Percentiles rank a stretch among this genome's conserved stretches.
phyloP scores from a whole-genome alignment of 208 protist species.

The Angomonas deanei region DNA sequence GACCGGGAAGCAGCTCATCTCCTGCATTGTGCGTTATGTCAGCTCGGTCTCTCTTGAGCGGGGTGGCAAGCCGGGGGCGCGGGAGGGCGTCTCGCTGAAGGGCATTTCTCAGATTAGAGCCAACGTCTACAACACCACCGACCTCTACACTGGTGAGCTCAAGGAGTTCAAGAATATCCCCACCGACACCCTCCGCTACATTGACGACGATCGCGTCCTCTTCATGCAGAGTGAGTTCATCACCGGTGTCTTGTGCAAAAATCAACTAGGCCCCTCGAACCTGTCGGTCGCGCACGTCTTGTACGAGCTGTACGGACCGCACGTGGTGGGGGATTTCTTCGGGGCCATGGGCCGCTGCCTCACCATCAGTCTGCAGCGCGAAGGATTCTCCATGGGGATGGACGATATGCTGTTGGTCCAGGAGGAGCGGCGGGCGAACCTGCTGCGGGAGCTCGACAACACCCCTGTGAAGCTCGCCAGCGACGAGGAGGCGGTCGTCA shows the following conservation, averaged over 20 bases:
- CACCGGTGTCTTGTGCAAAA: conserved; percentile 98
- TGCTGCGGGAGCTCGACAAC: conserved; percentile 81
- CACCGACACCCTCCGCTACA: conserved; percentile 16
- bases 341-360: conserved; percentile 94
- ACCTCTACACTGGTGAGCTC: conserved; percentile 5
- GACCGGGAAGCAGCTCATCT: conserved; percentile 98
- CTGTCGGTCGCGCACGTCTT: conserved; percentile 91
- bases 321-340: conserved; percentile 92
- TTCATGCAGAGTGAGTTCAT: conserved; percentile 95
- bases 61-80: background rate
- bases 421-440: conserved; percentile 49
- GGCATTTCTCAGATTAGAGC: conserved; percentile 78
- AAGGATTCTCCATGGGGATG: conserved; percentile 98
- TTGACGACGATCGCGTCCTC: conserved; percentile 79
- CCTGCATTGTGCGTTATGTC: conserved; percentile 77
- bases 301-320: conserved; percentile 97
- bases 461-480: conserved; percentile 46
- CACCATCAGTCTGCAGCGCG: conserved; percentile 91
- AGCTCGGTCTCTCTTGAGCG: conserved; percentile 31
- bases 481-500: conserved; percentile 73
- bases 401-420: conserved; percentile 95
- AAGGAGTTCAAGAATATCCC: background rate
- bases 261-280: conserved; percentile 85
- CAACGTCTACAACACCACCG: conserved; percentile 69
- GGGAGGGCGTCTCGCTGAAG: conserved; percentile 74